Base-by-base conservation (phyloP, 2,329 filamentous ascomycete genomes). In the Venturiaceae sp. region DNA sequence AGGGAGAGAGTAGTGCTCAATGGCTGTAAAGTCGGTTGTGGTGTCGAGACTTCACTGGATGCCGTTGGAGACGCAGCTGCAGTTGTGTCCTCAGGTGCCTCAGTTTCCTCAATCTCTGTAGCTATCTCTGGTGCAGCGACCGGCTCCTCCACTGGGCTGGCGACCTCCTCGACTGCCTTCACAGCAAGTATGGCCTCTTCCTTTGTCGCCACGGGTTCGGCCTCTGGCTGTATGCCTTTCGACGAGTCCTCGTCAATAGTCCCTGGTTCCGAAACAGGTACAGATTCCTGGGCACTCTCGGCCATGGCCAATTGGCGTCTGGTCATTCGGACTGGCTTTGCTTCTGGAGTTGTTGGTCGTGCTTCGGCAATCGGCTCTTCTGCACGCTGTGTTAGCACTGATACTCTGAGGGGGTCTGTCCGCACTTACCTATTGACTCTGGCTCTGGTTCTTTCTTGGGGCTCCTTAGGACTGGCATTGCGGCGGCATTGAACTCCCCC, bases 241-340 rank as follows among this genome's bases (percentile, higher is more conserved):
- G 63, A 64, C 19, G 59, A 60, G 41, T 67, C 66, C 56, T 60
- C 62, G 28, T 60, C 62, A 23, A 63, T 62, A 21, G 62, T 64
- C 23, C 47, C 66, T 53, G 44, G 13, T 16, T 39, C 7, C 16
- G 37, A 14, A 19, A 9, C 26, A 3, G 7, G 14, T 5, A 16
- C 44, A 16, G 62, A 61, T 8, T 14, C 26, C 55, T 58, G 13
- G 6, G 53, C 57, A 3, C 37, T 39, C 21, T 58, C 41, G n/a
- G 55, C 58, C 28, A 23, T 11, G 8, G 58, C 57, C 13, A 41
- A 23, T 14, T 50, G 39, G 11, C 57, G 32, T 56, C 57, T 34
- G 9, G 57, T 59, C 57, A 56, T 39, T n/a, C 56, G 46, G 16
- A 21, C 52, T 21, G 32, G 36, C 33, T 47, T 62, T 60, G 50